phyloP scores from a whole-genome alignment of 768 basidiomycete species.

The Lactarius evosmus region DNA sequence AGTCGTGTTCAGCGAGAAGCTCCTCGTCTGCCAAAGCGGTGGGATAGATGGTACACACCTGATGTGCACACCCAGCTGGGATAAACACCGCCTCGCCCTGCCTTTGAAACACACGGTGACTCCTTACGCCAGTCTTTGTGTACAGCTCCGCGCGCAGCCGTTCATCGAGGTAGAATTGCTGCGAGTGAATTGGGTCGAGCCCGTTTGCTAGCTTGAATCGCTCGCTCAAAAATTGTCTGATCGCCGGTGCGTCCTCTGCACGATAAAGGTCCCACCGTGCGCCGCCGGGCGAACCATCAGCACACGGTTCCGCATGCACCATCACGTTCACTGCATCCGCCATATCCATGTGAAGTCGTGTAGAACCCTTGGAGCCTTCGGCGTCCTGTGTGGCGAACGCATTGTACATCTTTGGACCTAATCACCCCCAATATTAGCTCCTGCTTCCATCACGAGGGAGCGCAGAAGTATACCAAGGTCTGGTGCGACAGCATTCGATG shows the following conservation, averaged over 20 bases:
- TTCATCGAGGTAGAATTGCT: constrained; percentile 80
- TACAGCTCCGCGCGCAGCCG: constrained; percentile 62
- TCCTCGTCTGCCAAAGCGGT: not conserved
- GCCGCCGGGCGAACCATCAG: constrained; percentile 62
- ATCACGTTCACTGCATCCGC: constrained; percentile 92
- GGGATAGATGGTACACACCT: constrained; percentile 46
- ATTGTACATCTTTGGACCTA: constrained; percentile 95
- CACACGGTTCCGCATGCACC: constrained; percentile 57
- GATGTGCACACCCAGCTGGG: constrained; percentile 89
- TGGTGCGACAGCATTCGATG: constrained; percentile 69
- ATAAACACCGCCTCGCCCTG: constrained; percentile 94
- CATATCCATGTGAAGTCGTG: constrained; percentile 92
- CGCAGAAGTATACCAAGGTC: constrained; percentile 58
- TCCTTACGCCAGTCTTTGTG: constrained; percentile 64
- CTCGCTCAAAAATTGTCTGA: constrained; percentile 69
- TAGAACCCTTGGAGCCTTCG: constrained; percentile 75
- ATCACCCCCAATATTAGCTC: constrained; percentile 2
- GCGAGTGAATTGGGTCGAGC: constrained; percentile 88
- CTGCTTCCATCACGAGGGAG: not conserved
- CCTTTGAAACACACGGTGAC: constrained; percentile 83
- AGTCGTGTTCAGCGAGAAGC: not conserved
- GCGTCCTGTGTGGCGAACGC: constrained; percentile 71
- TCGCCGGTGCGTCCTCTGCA: constrained; percentile 69
- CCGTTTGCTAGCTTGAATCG: constrained; percentile 63
- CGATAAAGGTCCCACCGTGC: constrained; percentile 92